phyloP scores from a whole-genome alignment of 495 filamentous ascomycete genomes.

The Aspergillus homomorphus region DNA sequence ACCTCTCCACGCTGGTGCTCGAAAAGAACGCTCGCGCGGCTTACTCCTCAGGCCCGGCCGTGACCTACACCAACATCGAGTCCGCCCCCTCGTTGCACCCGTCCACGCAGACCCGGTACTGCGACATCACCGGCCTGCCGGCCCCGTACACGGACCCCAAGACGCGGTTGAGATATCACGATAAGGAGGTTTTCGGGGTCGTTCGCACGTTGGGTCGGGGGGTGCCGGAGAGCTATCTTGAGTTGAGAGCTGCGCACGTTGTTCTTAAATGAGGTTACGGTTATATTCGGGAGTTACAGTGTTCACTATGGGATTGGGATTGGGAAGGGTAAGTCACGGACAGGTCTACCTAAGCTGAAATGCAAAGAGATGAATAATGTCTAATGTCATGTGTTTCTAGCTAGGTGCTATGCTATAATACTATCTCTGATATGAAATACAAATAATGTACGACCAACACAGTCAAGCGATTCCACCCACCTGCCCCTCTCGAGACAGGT shows the following conservation, averaged over 20 bases:
- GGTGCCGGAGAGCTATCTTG: slow-evolving; percentile 80
- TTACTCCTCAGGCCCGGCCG: slow-evolving; percentile 56
- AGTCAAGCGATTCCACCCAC: slow-evolving; percentile 91
- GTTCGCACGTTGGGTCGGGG: slow-evolving; percentile 74
- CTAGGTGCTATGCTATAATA: background rate
- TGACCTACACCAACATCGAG: slow-evolving; percentile 94
- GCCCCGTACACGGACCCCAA: slow-evolving; percentile 92
- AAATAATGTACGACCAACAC: slow-evolving; percentile 62
- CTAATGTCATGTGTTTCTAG: slow-evolving; percentile 5
- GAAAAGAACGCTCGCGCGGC: slow-evolving; percentile 61
- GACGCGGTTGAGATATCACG: slow-evolving; percentile 82
- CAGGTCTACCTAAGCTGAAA: background rate
- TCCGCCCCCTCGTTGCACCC: slow-evolving; percentile 77
- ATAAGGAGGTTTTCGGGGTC: slow-evolving; percentile 82
- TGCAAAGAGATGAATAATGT: background rate
- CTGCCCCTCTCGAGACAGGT: slow-evolving; percentile 69
- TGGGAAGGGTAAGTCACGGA: slow-evolving; percentile 4
- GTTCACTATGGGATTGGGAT: background rate
- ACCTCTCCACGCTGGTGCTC: slow-evolving; percentile 76
- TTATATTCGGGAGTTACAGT: background rate
- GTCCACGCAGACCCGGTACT: slow-evolving; percentile 76
- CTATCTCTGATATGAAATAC: slow-evolving; percentile 1
- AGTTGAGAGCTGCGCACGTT: slow-evolving; percentile 85
- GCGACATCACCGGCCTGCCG: slow-evolving; percentile 88
- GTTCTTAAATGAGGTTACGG: slow-evolving; percentile 69